Evolutionary conservation across 768 basidiomycete genomes (phyloP), one percentile per base, ranked within the genome.

Genomic region (Boletus fagicola): DNA sequence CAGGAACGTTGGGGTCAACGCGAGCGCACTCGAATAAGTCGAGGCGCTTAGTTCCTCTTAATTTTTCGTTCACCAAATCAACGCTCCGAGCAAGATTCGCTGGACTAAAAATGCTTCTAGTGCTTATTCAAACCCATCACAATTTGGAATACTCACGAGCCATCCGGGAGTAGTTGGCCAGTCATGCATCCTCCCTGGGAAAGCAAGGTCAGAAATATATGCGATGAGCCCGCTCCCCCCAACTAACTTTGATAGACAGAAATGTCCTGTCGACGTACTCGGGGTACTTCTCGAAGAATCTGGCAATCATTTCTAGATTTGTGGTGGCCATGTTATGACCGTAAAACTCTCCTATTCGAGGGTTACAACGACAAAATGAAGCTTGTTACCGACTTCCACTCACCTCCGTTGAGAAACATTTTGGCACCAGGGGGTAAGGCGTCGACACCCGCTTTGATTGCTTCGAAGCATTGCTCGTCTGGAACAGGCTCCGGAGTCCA

Each of bases 21-120:
- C 83, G 75, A 8, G 83, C 80, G 28, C 74, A 73, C 65, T 87
- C 71, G 69, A 81, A 90, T 2, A 89, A 68, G 65, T 90, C 87
- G 55, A 87, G 65, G 47, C 75, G 78, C 71, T 83, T 83, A 54
- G 73, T 78, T 16, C 78, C 77, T 10, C 82, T 77, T 6, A 87
- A 71, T 20, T 74, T 74, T 5, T 68, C 71, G 54, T 78, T 75
- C 61, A 80, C 73, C 35, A 71, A 66, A 31, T 75, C 67, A 15
- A 85, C 51, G 38, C 83, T 82, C n/a, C 74, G 67, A 10, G 78
- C 67, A 8, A 86, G 65, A 61, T 77, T 78, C 54, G 78, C 81
- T 7, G 62, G 61, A 2, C 69, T 68, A 2, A 13, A 12, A 20
- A 24, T 16, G 7, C 1, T 2, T 45, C 4, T 45, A 26, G 44